Base-by-base conservation (phyloP, 1,139 yeast species). In the Starmera stellimalicola region DNA sequence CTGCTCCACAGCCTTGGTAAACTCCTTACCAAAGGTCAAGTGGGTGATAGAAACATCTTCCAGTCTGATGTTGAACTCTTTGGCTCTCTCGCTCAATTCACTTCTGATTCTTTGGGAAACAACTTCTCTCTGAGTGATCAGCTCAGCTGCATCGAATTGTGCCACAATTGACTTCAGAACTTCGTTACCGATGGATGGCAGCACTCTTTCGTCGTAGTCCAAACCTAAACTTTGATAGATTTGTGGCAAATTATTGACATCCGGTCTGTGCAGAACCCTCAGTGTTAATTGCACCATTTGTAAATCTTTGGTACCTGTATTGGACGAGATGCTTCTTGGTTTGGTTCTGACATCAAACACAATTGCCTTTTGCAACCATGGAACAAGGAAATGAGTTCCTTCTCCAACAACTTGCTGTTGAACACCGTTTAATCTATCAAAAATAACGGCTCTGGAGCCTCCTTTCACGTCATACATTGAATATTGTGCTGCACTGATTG, bases 21-120 rank as follows among this genome's bases (percentile, higher is more conserved):
- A 93, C 55, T 93, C 99, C 47, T 73, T 74, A 36, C 98, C 98
- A 58, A 93, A 93, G 1, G 96, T 84, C 88, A 93, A 80, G 63
- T 93, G 98, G 16, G 99, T 93, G 45, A 93, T 93, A 19, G 96
- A 84, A 32, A 93, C 98, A 60, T 93, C 99, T 61, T 93, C 99
- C 49, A 93, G 71, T 55, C 72, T 80, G 53, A 93, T 88, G 58
- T 82, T 74, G 64, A 93, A 93, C 60, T 91, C 97, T 40, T 62
- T 61, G 14, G 97, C 95, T 54, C 98, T 74, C 49, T 70, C 68
- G 37, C 84, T 72, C 47, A 93, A 71, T 55, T 93, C 98, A 51
- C 77, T 80, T 56, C 95, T 74, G 57, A 93, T 88, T 60, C 83
- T 75, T 36, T 87, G 82, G 26, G 94, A 81, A 5, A 93, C 97